Base-by-base conservation (phyloP, 2,329 filamentous ascomycete genomes). In the Stachybotrys elegans region DNA sequence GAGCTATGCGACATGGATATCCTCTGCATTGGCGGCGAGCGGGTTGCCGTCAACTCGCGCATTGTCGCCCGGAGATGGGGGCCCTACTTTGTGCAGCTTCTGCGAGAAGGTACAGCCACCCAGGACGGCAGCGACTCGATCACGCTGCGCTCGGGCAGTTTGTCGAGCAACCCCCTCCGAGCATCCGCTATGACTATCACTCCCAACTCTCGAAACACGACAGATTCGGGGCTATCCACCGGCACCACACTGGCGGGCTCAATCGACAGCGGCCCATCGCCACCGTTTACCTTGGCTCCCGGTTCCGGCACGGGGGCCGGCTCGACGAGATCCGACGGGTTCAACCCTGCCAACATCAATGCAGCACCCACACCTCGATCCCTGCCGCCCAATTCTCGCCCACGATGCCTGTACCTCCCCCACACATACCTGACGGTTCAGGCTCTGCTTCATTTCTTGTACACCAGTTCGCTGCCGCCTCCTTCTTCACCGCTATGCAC, bases 1-100 rank as follows among this genome's bases (percentile, higher is more conserved):
- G 93, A 97, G 63, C 72, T 98, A 44, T 79, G 89, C 3, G 93
- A 98, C 56, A 98, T 98, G 93, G 93, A 97, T 58, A 88, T 98
- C 46, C 74, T 97, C 22, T 93, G 92, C 42, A 84, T 95, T 34
- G 86, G 87, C 17, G 92, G 92, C 19, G 92, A 96, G 61, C 81
- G 91, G 16, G 89, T 97, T 52, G 89, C 93, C 0, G 87, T 96
- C 53, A 98, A 95, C 64, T 97, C 93, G 6, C 82, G 90, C 45
- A 79, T 98, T 14, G 76, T 97, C 14, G 85, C 87, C 9, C 80
- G 89, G 22, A 77, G 93, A 59, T 98, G 93, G 93, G 93, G 93
- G 0, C 89, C 90, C 1, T 96, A 95, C 61, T 97, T 98, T 67
- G 89, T 95, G 44, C 88, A 95, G 60, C 76, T 98, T 2, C 73